Conservation (phyloP, 2,329 filamentous ascomycete genomes). For the Botrytis medusae region DNA sequence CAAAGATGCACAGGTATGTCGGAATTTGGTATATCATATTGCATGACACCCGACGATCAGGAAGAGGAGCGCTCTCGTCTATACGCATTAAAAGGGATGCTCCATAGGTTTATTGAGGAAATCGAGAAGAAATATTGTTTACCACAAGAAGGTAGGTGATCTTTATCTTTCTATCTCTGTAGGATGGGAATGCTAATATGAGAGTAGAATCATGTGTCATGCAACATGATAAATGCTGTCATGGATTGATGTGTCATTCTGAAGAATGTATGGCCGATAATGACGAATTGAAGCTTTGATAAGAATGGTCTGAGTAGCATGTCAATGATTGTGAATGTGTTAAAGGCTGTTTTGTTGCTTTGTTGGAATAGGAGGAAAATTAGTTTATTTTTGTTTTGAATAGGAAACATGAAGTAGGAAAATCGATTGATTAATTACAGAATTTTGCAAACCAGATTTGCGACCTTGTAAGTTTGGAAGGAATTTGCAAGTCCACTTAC, state of each 20-base stretch:
- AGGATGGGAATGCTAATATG: not conserved
- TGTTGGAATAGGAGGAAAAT: not conserved
- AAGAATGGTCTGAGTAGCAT: not conserved
- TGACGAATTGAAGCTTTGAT: conserved; percentile 1
- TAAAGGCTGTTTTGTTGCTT: not conserved
- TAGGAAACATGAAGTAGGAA: not conserved
- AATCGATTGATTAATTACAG: not conserved
- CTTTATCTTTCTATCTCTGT: not conserved
- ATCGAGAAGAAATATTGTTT: not conserved
- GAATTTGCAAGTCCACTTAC: too few species aligned
- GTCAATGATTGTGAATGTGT: not conserved
- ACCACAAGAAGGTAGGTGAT: not conserved
- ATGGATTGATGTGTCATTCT: conserved; percentile 5
- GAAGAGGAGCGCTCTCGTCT: not conserved
- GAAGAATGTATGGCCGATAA: not conserved
- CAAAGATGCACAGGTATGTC: not conserved
- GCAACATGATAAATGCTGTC: conserved; percentile 5
- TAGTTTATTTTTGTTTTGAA: not conserved
- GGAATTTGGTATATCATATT: not conserved
- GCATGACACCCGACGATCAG: not conserved
- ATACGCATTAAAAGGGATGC: conserved; percentile 1
- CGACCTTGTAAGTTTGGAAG: not conserved
- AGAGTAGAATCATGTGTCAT: conserved; percentile 9
- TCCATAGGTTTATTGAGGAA: not conserved
- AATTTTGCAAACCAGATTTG: not conserved